phyloP scores from a whole-genome alignment of 2,329 filamentous ascomycete genomes.

The Byssoonygena ceratinophila region DNA sequence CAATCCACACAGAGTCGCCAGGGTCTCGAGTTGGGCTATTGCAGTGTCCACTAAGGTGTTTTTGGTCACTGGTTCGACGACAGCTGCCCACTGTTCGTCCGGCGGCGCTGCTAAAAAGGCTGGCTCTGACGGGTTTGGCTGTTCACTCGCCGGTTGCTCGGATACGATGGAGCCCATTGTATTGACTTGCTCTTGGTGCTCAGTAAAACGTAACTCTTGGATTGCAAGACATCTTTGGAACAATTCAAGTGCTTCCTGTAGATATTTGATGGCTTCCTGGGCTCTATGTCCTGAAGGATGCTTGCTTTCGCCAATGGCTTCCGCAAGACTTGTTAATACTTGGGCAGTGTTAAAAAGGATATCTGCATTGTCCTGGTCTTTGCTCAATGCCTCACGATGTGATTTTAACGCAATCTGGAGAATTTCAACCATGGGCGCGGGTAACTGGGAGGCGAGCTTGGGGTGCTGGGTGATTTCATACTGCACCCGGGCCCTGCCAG shows the following conservation, averaged over 20 bases:
- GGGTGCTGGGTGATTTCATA: constrained; percentile 60
- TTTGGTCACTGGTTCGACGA: constrained; percentile 57
- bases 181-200: constrained; percentile 36
- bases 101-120: constrained; percentile 23
- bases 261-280: constrained; percentile 41
- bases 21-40: constrained; percentile 51
- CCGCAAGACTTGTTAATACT: constrained; percentile 56
- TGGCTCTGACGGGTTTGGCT: constrained; percentile 16
- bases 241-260: constrained; percentile 52
- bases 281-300: constrained; percentile 35
- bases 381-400: constrained; percentile 50
- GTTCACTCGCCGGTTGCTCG: constrained; percentile 1
- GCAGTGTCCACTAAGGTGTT: constrained; percentile 57
- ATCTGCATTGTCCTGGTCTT: constrained; percentile 56
- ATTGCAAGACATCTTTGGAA: constrained; percentile 48
- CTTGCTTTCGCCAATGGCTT: constrained; percentile 47
- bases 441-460: constrained; percentile 50
- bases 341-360: constrained; percentile 62
- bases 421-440: constrained; percentile 43
- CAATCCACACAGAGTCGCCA: constrained; percentile 43
- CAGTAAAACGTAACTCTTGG: constrained; percentile 42
- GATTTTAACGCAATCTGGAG: constrained; percentile 52
- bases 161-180: constrained; percentile 26
- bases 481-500: constrained; percentile 54
- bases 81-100: constrained; percentile 53